phyloP scores from a whole-genome alignment of 2,329 filamentous ascomycete genomes.

The Intubia oerlemansii region DNA sequence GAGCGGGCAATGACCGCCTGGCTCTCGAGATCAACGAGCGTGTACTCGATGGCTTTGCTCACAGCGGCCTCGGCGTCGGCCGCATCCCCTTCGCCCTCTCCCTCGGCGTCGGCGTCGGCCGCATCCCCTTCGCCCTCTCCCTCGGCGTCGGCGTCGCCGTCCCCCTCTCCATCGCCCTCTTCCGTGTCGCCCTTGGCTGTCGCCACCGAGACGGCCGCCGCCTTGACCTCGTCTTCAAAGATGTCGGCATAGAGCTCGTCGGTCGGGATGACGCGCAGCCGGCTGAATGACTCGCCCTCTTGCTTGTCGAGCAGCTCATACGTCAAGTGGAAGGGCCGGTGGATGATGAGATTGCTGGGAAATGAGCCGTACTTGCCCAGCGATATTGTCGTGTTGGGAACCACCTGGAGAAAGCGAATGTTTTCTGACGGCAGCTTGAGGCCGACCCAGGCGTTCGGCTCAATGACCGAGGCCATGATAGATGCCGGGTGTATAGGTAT shows the following conservation, averaged over 20 bases:
- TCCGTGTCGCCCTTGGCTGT: slow-evolving; percentile 1
- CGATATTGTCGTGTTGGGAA: slow-evolving; percentile 50
- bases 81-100: neutral
- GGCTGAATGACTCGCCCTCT: slow-evolving; percentile 40
- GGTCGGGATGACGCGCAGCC: slow-evolving; percentile 58
- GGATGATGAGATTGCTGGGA: slow-evolving; percentile 69
- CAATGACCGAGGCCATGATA: slow-evolving; percentile 16
- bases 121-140: neutral
- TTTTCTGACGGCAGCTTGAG: slow-evolving; percentile 37
- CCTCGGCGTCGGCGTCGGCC: slow-evolving; percentile 17
- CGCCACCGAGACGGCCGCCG: slow-evolving; percentile 13
- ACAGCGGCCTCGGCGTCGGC: slow-evolving; percentile 18
- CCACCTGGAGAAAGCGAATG: slow-evolving; percentile 32
- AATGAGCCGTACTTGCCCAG: slow-evolving; percentile 88
- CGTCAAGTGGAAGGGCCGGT: slow-evolving; percentile 78
- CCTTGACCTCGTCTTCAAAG: slow-evolving; percentile 22
- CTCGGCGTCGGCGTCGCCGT: neutral
- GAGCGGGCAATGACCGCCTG: slow-evolving; percentile 30
- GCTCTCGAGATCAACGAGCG: slow-evolving; percentile 22
- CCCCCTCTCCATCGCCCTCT: too few species aligned
- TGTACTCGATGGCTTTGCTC: slow-evolving; percentile 15
- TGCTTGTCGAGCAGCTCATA: slow-evolving; percentile 67
- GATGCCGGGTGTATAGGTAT: too few species aligned
- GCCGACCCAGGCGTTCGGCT: slow-evolving; percentile 38
- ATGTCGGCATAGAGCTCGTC: slow-evolving; percentile 70